phyloP scores from a whole-genome alignment of 2,329 filamentous ascomycete genomes.

The Penicillium expansum region DNA sequence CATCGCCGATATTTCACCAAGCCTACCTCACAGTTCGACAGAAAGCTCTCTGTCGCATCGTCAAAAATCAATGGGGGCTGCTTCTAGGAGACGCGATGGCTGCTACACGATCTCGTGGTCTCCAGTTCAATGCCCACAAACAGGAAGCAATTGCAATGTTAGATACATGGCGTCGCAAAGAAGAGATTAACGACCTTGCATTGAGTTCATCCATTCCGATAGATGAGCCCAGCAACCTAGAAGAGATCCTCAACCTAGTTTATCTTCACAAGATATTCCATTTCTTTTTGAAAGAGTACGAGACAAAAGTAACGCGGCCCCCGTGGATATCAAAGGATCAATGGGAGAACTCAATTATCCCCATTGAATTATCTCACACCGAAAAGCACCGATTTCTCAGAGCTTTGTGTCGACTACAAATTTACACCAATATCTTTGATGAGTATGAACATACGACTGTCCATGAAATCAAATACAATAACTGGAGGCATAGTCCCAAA shows the following conservation, averaged over 20 bases:
- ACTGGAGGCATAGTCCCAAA: too few species aligned
- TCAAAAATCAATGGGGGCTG: background rate
- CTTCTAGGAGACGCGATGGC: constrained; percentile 17
- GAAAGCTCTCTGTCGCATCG: constrained; percentile 5
- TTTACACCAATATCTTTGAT: constrained; percentile 16
- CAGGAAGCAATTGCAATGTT: constrained; percentile 16
- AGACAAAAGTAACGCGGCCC: background rate
- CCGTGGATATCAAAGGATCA: background rate
- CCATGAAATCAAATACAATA: too few species aligned
- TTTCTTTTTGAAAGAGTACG: constrained; percentile 11
- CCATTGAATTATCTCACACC: constrained; percentile 6
- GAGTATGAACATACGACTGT: background rate
- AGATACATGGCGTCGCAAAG: constrained; percentile 16
- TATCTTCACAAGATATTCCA: constrained; percentile 1
- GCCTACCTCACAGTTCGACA: constrained; percentile 12
- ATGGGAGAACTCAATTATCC: constrained; percentile 1
- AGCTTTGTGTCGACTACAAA: constrained; percentile 21
- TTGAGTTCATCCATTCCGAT: background rate
- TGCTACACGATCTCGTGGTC: constrained; percentile 19
- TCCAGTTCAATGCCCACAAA: constrained; percentile 2
- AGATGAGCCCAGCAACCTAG: background rate
- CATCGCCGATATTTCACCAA: constrained; percentile 16
- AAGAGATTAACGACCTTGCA: constrained; percentile 9
- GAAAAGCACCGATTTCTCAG: constrained; percentile 15
- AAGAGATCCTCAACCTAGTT: constrained; percentile 11